Evolutionary conservation across 306 rosid species (phyloP), one percentile per base, ranked within the genome.

Genomic region (Quercus ilex): DNA sequence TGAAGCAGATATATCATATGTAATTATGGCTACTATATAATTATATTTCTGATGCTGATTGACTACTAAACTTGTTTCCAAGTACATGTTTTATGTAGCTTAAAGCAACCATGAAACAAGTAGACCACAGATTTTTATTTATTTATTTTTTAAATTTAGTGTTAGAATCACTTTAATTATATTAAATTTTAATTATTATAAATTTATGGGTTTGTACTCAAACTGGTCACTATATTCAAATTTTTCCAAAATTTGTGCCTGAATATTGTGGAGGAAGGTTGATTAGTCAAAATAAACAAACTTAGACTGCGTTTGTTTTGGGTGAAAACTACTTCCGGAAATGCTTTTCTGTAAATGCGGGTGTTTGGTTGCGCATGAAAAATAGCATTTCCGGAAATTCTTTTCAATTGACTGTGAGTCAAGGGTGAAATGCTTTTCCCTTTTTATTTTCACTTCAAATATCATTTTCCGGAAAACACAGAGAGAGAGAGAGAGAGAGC

Each of bases 161-260:
- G 53, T 75, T 13, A 75, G 46, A 55, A 55, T 14, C 2, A 13
- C 31, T 5, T 52, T 8, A 41, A 41, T 41, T 7, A 41, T 41
- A 7, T 41, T 41, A 41, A 41, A 41, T 8, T 8, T 41, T 41
- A 41, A 41, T 41, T 41, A 41, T 12, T 70, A 25, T 63, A n/a
- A 33, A 33, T 19, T 9, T 5, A 6, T 28, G 15, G 19, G 20
- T 26, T 28, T 49, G 31, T 19, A 51, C 72, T 23, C 25, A 10
- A 75, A 56, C 71, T 70, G 74, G 13, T 21, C 74, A 74, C 23
- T 23, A 53, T 64, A 68, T 77, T 69, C 72, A 69, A 71, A 62
- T 69, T 69, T 81, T 30, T 65, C 89, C 78, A 64, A 20, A 73
- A 62, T 81, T 81, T 76, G 41, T 76, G 76, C 84, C 75, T 73